Percentiles rank a stretch among this genome's conserved stretches.
These are phyloP conservation scores for Biancaea sappan DNA, from an alignment of 306 rosid genomes.

Conservation along the genomic window DNA sequence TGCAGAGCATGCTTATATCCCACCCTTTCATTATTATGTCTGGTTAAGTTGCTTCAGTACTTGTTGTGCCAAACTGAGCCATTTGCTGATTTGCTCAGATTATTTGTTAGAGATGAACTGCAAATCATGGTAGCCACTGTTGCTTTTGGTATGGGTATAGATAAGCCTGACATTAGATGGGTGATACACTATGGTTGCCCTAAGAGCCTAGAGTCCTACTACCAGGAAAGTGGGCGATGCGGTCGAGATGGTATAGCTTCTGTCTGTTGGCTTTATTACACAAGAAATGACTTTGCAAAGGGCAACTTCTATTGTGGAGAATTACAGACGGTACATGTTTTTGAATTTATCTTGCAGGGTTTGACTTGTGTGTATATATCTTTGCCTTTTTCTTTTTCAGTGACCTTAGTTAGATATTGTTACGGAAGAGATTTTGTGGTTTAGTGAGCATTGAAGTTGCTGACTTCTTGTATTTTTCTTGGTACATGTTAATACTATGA, in stretches of 20 bases:
- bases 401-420: background rate
- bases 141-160: conserved; percentile 98
- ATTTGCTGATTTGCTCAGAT: conserved; percentile 48
- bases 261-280: conserved; percentile 91
- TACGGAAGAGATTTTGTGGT: conserved; percentile 1
- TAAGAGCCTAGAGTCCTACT: conserved; percentile 83
- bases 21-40: conserved; percentile 3
- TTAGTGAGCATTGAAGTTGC: conserved; percentile 33
- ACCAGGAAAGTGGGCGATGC: conserved; percentile 94
- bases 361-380: background rate
- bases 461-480: conserved; percentile 31
- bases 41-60: conserved; percentile 28
- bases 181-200: conserved; percentile 97
- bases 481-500: conserved; percentile 14
- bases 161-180: conserved; percentile 87
- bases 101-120: conserved; percentile 79
- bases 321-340: conserved; percentile 53
- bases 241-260: conserved; percentile 96
- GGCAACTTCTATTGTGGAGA: conserved; percentile 70
- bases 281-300: conserved; percentile 78
- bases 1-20: conserved; percentile 24
- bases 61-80: conserved; percentile 24
- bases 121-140: conserved; percentile 91
- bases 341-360: background rate
- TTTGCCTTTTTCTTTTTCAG: background rate